Percentiles rank a stretch among this genome's conserved stretches.
Conservation (phyloP, 1,284 basidiomycete genomes). For the Coniferiporia weirii region DNA sequence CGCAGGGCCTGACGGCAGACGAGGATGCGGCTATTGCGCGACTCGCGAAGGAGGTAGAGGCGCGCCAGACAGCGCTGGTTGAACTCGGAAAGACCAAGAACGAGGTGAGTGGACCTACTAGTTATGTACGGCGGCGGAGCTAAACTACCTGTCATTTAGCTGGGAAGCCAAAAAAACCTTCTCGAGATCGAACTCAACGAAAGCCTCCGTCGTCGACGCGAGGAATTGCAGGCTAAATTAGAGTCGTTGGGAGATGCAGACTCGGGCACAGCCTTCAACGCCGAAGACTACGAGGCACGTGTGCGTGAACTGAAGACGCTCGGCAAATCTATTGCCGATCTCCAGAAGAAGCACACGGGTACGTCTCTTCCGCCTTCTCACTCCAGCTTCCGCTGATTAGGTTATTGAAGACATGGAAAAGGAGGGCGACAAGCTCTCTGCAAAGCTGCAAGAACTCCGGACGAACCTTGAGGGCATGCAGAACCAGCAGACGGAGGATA, state of each 20-base stretch:
- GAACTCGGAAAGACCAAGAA: conserved; percentile 67
- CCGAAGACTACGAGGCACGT: conserved; percentile 64
- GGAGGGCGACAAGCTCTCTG: conserved; percentile 61
- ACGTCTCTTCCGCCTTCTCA: conserved; percentile 21
- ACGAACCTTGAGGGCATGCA: conserved; percentile 72
- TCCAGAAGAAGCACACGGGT: conserved; percentile 66
- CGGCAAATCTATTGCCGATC: conserved; percentile 56
- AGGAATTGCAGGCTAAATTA: conserved; percentile 74
- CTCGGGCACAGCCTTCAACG: conserved; percentile 51
- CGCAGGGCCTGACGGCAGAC: conserved; percentile 63
- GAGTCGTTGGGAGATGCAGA: conserved; percentile 68
- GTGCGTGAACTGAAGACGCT: conserved; percentile 65
- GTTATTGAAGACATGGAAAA: conserved; percentile 54
- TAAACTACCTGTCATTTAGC: conserved; percentile 36
- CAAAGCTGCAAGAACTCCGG: conserved; percentile 62
- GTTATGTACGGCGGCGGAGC: not conserved
- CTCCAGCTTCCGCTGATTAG: not conserved
- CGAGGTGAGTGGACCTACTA: conserved; percentile 50
- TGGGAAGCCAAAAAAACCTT: conserved; percentile 73
- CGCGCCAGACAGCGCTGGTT: conserved; percentile 63
- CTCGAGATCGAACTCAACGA: conserved; percentile 95
- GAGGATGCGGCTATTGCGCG: conserved; percentile 68
- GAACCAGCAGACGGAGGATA: conserved; percentile 80
- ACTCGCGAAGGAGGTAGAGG: conserved; percentile 76
- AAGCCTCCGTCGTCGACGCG: conserved; percentile 70